phyloP scores from a whole-genome alignment of 768 basidiomycete species.

The Tremella mesenterica region DNA sequence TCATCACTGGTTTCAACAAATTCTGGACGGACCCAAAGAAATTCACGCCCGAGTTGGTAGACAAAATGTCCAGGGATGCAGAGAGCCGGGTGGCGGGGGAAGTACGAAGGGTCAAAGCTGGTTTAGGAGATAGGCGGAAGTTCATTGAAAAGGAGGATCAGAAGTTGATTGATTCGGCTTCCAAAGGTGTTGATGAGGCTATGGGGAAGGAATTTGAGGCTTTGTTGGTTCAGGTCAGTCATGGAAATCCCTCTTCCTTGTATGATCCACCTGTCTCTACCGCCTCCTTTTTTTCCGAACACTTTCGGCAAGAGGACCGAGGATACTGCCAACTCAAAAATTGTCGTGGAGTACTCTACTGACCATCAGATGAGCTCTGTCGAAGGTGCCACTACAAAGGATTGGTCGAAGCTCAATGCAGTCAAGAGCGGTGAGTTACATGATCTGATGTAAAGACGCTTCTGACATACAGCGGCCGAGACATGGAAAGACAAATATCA shows the following conservation, averaged over 20 bases:
- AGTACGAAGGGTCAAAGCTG: slow-evolving; percentile 14
- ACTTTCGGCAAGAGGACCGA: too few species aligned
- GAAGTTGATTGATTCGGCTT: slow-evolving; percentile 6
- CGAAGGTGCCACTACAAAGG: slow-evolving; percentile 28
- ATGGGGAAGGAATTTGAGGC: slow-evolving; percentile 16
- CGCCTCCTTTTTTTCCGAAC: neutral
- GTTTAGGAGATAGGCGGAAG: slow-evolving; percentile 9
- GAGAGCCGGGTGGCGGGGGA: slow-evolving; percentile 20
- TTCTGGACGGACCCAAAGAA: slow-evolving; percentile 22
- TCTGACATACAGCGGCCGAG: neutral
- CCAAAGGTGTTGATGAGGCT: slow-evolving; percentile 6
- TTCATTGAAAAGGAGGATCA: slow-evolving; percentile 12
- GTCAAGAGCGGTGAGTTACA: slow-evolving; percentile 9
- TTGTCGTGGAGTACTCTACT: neutral
- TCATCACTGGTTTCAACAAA: slow-evolving; percentile 34
- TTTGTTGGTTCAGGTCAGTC: slow-evolving; percentile 21
- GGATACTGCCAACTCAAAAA: too few species aligned
- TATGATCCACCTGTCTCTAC: too few species aligned
- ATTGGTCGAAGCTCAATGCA: slow-evolving; percentile 13
- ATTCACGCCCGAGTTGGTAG: slow-evolving; percentile 22
- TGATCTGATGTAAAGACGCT: neutral
- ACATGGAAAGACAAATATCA: slow-evolving; percentile 10
- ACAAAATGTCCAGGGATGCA: slow-evolving; percentile 17
- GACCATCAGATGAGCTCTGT: slow-evolving; percentile 22
- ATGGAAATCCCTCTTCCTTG: too few species aligned